Evolutionary conservation across 2,329 filamentous ascomycete genomes (phyloP).

Genomic region (Lachnellula arida): DNA sequence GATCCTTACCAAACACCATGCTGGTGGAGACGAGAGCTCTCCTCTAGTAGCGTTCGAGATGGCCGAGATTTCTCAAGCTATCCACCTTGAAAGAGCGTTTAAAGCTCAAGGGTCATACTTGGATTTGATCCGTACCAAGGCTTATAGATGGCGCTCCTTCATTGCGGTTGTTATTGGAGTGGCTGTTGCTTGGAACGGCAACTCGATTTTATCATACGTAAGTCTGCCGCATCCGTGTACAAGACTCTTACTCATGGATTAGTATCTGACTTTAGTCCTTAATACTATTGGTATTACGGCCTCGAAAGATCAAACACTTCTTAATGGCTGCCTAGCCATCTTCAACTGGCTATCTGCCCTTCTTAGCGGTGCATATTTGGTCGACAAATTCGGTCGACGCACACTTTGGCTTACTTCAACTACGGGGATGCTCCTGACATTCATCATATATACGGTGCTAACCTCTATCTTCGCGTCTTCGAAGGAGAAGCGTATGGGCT

Average conservation of each 20-base stretch:
- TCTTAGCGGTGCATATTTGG: constrained; percentile 19
- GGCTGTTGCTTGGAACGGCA: constrained; percentile 12
- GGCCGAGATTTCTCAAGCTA: constrained; percentile 44
- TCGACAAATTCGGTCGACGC: constrained; percentile 25
- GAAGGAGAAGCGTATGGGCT: neutral
- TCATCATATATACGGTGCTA: constrained; percentile 18
- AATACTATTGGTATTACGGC: constrained; percentile 23
- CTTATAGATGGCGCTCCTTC: constrained; percentile 11
- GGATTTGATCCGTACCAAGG: constrained; percentile 28
- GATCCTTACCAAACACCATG: constrained; percentile 50
- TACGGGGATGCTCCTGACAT: constrained; percentile 24
- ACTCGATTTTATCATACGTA: neutral
- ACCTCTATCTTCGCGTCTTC: constrained; percentile 19
- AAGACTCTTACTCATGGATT: constrained; percentile 9
- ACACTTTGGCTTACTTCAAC: constrained; percentile 16
- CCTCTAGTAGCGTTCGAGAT: constrained; percentile 44
- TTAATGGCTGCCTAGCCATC: constrained; percentile 28
- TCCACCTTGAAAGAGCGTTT: constrained; percentile 39
- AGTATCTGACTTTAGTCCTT: constrained; percentile 35
- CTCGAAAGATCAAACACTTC: constrained; percentile 21
- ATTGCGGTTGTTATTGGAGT: constrained; percentile 4
- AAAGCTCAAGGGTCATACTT: constrained; percentile 33
- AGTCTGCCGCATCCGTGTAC: too few relatives aligned
- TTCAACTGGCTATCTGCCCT: constrained; percentile 36
- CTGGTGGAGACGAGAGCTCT: constrained; percentile 40